Conservation (phyloP, 2,329 filamentous ascomycete genomes). For the Cordyceps javanica region DNA sequence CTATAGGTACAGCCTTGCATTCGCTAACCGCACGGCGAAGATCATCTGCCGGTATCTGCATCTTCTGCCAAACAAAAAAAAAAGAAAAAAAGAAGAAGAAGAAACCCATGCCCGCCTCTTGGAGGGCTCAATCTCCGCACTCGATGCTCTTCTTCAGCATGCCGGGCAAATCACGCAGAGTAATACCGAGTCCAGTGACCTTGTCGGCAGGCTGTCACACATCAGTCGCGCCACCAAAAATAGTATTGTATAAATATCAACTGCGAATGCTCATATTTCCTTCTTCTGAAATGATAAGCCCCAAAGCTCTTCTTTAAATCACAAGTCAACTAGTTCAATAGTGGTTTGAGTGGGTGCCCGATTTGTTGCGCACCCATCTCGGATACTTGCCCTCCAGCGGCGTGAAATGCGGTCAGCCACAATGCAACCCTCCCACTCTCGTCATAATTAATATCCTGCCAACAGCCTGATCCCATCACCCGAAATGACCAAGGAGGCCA, state of each 20-base stretch:
- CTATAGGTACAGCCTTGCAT: slow-evolving; percentile 1
- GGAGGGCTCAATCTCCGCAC: background rate
- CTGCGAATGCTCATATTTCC: background rate
- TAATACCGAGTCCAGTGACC: background rate
- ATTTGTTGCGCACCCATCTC: background rate
- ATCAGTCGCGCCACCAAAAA: background rate
- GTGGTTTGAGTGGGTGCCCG: background rate
- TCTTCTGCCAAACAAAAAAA: too few species aligned
- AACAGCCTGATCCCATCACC: background rate
- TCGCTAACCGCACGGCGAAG: background rate
- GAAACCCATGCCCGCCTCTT: background rate
- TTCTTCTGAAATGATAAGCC: background rate
- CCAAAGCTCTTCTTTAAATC: background rate
- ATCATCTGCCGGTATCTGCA: background rate
- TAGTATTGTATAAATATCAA: background rate
- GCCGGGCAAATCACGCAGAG: background rate
- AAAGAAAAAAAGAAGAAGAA: background rate
- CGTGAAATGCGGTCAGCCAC: slow-evolving; percentile 1
- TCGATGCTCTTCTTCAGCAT: background rate
- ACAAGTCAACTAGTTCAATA: background rate
- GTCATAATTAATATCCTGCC: background rate
- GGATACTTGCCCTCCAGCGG: slow-evolving; percentile 1
- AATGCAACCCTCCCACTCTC: background rate
- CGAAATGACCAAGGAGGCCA: background rate
- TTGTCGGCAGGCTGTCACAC: background rate